Evolutionary conservation across 139 green algal species (phyloP).

Genomic region (Haematococcus sp.): DNA sequence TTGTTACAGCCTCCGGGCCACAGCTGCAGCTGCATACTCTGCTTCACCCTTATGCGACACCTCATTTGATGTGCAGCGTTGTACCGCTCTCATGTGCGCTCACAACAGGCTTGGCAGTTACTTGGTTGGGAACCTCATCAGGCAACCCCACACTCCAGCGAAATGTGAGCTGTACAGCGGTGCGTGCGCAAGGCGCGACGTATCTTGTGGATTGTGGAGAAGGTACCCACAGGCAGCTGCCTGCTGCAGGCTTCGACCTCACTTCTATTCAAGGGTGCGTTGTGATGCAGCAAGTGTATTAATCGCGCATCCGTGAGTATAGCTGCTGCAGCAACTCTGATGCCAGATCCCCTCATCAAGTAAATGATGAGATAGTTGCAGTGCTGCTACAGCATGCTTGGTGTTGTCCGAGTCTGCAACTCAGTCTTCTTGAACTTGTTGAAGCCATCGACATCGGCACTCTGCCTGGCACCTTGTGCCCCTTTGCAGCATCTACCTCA

Average conservation of each 20-base stretch:
- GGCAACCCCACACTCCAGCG: slow-evolving; percentile 64
- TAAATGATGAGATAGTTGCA: background rate
- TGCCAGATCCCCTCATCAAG: background rate
- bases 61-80: too few relatives aligned
- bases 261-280: slow-evolving; percentile 39
- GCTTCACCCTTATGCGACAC: background rate
- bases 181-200: slow-evolving; percentile 39
- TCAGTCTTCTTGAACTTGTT: too few relatives aligned
- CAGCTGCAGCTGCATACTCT: background rate
- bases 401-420: background rate
- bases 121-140: slow-evolving; percentile 85
- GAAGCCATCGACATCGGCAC: too few relatives aligned
- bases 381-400: background rate
- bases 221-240: slow-evolving; percentile 74
- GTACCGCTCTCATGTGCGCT: background rate
- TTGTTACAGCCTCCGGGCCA: background rate
- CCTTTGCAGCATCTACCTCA: slow-evolving; percentile 75
- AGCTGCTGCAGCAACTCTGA: background rate
- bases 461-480: background rate
- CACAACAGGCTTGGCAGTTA: slow-evolving; percentile 59
- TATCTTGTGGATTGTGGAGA: slow-evolving; percentile 91
- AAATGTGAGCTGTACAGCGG: slow-evolving; percentile 82
- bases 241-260: slow-evolving; percentile 40
- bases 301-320: background rate
- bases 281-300: background rate